phyloP scores from a whole-genome alignment of 768 basidiomycete species.

The Pisolithus tinctorius region DNA sequence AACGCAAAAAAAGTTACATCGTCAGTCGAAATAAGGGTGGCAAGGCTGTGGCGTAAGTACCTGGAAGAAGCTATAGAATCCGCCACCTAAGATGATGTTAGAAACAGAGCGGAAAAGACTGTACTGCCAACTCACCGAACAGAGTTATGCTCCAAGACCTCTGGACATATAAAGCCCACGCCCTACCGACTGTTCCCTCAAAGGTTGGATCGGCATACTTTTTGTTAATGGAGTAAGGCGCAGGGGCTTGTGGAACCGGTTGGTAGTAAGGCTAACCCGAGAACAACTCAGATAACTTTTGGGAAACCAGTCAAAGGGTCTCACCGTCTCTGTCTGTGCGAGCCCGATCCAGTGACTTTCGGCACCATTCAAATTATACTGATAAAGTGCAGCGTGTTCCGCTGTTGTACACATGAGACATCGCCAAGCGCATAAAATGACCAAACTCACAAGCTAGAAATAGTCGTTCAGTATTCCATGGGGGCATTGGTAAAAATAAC shows the following conservation, averaged over 20 bases:
- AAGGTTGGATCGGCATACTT: conserved; percentile 36
- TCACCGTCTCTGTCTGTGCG: conserved; percentile 47
- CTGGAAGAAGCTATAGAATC: conserved; percentile 49
- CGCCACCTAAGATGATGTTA: conserved; percentile 29
- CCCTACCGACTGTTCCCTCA: conserved; percentile 24
- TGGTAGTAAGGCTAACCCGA: conserved; percentile 42
- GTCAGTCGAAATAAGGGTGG: not conserved
- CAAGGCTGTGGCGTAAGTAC: conserved; percentile 13
- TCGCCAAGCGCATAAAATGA: not conserved
- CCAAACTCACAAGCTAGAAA: conserved; percentile 19
- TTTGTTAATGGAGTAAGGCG: conserved; percentile 32
- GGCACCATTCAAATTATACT: conserved; percentile 41
- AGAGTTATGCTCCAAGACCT: conserved; percentile 37
- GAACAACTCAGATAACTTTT: conserved; percentile 1
- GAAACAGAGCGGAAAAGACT: not conserved
- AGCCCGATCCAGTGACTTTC: conserved; percentile 45
- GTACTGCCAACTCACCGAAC: conserved; percentile 28
- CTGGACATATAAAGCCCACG: conserved; percentile 39
- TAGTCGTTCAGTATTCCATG: conserved; percentile 6
- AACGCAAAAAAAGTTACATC: not conserved
- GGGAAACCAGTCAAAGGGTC: not conserved
- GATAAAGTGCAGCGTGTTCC: conserved; percentile 43
- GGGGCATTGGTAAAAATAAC: not conserved
- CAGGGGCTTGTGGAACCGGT: conserved; percentile 36
- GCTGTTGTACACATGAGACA: conserved; percentile 16